These are phyloP conservation scores for Colletotrichum viniferum DNA, from an alignment of 2,329 filamentous ascomycete genomes.

Conservation along the genomic window DNA sequence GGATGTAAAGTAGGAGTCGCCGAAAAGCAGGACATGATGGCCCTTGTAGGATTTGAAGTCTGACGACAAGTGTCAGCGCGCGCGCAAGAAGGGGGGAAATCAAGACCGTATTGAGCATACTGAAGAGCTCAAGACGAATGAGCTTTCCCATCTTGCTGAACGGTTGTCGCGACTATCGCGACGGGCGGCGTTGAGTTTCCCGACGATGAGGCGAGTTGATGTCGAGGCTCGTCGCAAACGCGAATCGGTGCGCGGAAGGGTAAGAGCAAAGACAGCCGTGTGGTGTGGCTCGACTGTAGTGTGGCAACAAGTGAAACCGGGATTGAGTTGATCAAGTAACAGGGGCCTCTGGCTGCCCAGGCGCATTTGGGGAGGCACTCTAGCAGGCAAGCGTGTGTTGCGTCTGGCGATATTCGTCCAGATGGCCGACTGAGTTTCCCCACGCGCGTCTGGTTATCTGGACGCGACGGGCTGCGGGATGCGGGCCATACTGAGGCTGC, in stretches of 20 bases:
- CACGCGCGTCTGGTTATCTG: slow-evolving; percentile 13
- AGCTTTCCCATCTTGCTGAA: slow-evolving; percentile 85
- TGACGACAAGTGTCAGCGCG: slow-evolving; percentile 36
- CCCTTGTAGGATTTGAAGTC: slow-evolving; percentile 99
- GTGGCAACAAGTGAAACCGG: neutral
- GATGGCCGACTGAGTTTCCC: neutral
- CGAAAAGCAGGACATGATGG: slow-evolving; percentile 91
- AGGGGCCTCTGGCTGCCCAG: neutral
- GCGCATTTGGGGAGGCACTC: slow-evolving; percentile 13
- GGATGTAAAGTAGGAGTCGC: slow-evolving; percentile 98
- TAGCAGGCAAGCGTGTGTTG: neutral
- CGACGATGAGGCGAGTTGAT: neutral
- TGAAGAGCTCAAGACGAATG: slow-evolving; percentile 91
- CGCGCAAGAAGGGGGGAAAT: neutral
- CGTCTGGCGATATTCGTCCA: neutral
- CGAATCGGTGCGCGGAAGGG: neutral
- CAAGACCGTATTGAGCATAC: slow-evolving; percentile 54
- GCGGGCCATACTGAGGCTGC: neutral
- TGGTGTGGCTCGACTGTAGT: neutral
- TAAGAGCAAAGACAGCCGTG: neutral
- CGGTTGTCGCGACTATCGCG: slow-evolving; percentile 6
- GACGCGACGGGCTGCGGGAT: neutral
- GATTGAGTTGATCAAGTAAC: neutral
- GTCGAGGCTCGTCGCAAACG: neutral
- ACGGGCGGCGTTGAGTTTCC: neutral